Base-by-base conservation (phyloP, 192 early-diverging fungal genomes). In the Podila verticillata region DNA sequence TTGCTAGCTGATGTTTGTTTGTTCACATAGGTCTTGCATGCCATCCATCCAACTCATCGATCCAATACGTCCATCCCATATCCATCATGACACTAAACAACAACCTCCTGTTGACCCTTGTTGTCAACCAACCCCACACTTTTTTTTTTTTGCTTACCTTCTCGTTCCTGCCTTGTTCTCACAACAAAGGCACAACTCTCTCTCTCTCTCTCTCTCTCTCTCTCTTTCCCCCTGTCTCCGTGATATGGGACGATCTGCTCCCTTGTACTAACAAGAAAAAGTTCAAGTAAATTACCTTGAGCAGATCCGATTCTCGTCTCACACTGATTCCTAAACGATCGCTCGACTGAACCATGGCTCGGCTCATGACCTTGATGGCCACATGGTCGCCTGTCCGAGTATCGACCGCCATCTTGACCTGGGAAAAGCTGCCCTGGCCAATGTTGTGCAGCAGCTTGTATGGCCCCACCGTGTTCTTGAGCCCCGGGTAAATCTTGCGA, bases 381-480 rank as follows among this genome's bases (percentile, higher is more conserved):
- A 90, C 87, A 48, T 84, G 78, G 28, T 84, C 70, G 15, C 83
- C 82, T 30, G 68, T 78, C 5, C 78, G 64, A 10, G 84, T 72
- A 57, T 89, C 81, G 13, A 88, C 63, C 5, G 89, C 89, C 44
- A 91, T 82, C 63, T 91, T 89, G 15, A 91, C 90, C 57, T 89
- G 81, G 4, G 90, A 90, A 61, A 91, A 91, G 20, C 83, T 74
- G 19, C 90, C 90, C 5, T 81, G 66, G 0, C 90, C 90, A 47
- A 91, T 89, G 61, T 48, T 84, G 29, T 68, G 77, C 0, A 80
- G 65, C 47, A 80, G 32, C 28, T 72, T 72, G 61, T 80, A 80
- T 7, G 70, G 77, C 12, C 77, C 77, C 0, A 80, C 66, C 0
- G 77, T 72, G 66, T 80, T 80, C 44, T 80, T 80, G 61, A 80